phyloP scores from a whole-genome alignment of 164 flowering plant species.

The Nelumbo lutea region DNA sequence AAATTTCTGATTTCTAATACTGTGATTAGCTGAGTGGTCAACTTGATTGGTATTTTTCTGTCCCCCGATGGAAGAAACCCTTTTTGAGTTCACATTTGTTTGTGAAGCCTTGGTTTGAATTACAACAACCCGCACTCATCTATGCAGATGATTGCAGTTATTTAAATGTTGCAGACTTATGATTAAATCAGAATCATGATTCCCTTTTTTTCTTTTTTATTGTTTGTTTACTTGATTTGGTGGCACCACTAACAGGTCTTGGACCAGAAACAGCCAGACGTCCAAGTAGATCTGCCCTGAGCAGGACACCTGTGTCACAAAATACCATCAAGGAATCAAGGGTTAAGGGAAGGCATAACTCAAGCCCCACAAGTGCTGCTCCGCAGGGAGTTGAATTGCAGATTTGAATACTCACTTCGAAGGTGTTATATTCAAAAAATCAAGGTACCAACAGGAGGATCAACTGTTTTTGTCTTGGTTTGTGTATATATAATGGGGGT shows the following conservation, averaged over 20 bases:
- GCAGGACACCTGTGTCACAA: conserved; percentile 26
- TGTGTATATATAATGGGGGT: conserved; percentile 23
- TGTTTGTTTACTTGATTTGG: background rate
- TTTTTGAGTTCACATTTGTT: no score
- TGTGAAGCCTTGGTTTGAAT: no score
- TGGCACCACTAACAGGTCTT: conserved; percentile 25
- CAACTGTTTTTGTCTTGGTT: conserved; percentile 4
- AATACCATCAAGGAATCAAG: conserved; percentile 35
- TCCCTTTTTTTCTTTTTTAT: background rate
- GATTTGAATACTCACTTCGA: conserved; percentile 1
- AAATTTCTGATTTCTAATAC: no score
- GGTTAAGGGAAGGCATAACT: conserved; percentile 19
- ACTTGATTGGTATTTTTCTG: no score
- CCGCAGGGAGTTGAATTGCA: conserved; percentile 18
- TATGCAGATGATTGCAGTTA: no score
- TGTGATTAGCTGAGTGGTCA: no score
- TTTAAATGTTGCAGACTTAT: background rate
- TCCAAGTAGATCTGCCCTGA: conserved; percentile 23
- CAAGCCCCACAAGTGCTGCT: conserved; percentile 21
- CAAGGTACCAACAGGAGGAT: background rate
- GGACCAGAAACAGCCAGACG: conserved; percentile 29
- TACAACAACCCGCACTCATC: no score
- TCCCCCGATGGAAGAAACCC: no score
- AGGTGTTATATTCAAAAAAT: conserved; percentile 3
- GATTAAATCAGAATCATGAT: background rate